A percentile compares a stretch with the other conserved stretches of the same genome.
phyloP scores from a whole-genome alignment of 257 asterid species.

The Nicotiana attenuata region DNA sequence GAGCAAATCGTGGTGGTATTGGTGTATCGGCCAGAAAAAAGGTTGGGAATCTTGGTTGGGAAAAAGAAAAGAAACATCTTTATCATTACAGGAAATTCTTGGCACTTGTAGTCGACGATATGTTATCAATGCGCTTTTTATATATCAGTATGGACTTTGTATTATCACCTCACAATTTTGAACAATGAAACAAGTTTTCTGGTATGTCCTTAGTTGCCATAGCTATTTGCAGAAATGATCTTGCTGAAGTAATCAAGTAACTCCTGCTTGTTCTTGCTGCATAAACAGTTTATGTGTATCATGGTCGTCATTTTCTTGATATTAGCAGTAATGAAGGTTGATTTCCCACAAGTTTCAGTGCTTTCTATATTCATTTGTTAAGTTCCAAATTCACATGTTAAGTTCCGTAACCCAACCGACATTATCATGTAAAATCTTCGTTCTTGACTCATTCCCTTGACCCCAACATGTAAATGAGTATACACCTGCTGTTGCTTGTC shows the following conservation, averaged over 20 bases:
- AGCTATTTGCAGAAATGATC: neutral
- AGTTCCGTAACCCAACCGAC: neutral
- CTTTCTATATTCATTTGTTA: constrained; percentile 3
- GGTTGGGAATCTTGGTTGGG: constrained; percentile 99
- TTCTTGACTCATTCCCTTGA: neutral
- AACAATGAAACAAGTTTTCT: constrained; percentile 34
- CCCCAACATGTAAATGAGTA: neutral
- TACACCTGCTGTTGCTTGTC: neutral
- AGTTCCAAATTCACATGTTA: neutral
- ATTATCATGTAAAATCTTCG: too few relatives aligned
- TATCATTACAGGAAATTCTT: constrained; percentile 57
- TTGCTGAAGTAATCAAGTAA: neutral
- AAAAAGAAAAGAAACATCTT: constrained; percentile 77
- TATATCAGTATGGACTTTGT: constrained; percentile 82
- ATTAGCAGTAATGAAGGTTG: constrained; percentile 72
- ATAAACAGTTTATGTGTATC: constrained; percentile 61
- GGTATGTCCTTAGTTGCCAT: constrained; percentile 37
- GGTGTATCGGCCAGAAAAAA: constrained; percentile 84
- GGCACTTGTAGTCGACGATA: constrained; percentile 72
- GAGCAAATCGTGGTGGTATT: constrained; percentile 77
- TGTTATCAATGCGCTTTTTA: constrained; percentile 72
- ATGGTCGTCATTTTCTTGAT: constrained; percentile 70
- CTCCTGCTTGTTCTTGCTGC: constrained; percentile 13
- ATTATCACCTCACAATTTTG: constrained; percentile 79
- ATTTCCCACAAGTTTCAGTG: neutral